These are phyloP conservation scores for Scedosporium apiospermum DNA, from an alignment of 2,329 filamentous ascomycete species.

Conservation along the genomic window DNA sequence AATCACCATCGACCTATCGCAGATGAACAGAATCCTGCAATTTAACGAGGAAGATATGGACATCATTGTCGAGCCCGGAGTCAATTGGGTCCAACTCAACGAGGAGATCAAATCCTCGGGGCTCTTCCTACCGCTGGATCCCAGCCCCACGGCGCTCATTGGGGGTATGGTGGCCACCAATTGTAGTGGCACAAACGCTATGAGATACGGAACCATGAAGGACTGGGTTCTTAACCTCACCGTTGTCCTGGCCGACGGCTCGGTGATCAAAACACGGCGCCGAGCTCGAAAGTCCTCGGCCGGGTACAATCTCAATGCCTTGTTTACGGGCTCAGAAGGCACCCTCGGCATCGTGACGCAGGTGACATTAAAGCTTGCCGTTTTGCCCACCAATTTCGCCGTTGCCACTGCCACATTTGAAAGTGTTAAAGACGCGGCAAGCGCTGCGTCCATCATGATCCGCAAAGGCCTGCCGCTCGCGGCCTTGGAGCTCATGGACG, in stretches of 20 bases:
- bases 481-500: constrained; percentile 55
- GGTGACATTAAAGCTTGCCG: constrained; percentile 57
- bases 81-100: constrained; percentile 61
- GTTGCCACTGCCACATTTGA: constrained; percentile 56
- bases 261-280: constrained; percentile 54
- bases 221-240: constrained; percentile 66
- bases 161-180: constrained; percentile 59
- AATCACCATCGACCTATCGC: constrained; percentile 58
- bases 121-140: constrained; percentile 62
- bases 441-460: constrained; percentile 55
- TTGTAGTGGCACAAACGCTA: constrained; percentile 52
- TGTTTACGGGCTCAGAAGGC: constrained; percentile 64
- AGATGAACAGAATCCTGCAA: constrained; percentile 57
- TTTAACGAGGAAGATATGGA: constrained; percentile 63
- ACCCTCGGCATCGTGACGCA: constrained; percentile 64
- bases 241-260: constrained; percentile 60
- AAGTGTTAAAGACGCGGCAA: constrained; percentile 50
- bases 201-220: constrained; percentile 65
- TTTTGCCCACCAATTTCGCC: constrained; percentile 51
- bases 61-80: constrained; percentile 58
- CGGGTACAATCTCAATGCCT: constrained; percentile 59
- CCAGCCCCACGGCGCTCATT: constrained; percentile 49
- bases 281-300: constrained; percentile 61
- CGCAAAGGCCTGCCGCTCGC: constrained; percentile 56
- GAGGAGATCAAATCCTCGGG: constrained; percentile 50